Percentiles rank a stretch among this genome's conserved stretches.
Conservation (phyloP, 2,329 filamentous ascomycete species). For the Alternaria alternata region DNA sequence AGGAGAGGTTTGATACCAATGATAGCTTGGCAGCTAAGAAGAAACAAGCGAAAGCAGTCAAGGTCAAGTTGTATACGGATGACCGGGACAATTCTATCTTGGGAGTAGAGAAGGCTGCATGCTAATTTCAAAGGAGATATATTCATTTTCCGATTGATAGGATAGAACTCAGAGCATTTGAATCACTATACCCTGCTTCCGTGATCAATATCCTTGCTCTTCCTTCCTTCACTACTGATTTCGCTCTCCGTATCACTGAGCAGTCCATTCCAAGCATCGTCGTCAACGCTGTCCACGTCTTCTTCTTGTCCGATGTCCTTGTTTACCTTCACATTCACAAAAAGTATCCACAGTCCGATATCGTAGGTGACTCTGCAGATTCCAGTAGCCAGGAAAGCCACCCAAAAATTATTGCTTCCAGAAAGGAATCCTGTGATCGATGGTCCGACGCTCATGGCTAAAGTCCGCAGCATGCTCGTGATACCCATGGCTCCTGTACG, state of each 20-base stretch:
- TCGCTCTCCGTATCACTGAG: slow-evolving; percentile 42
- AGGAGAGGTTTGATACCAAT: slow-evolving; percentile 16
- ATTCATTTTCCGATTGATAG: neutral
- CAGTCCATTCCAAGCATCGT: slow-evolving; percentile 41
- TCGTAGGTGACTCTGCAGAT: slow-evolving; percentile 49
- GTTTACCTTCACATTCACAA: slow-evolving; percentile 47
- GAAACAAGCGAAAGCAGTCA: slow-evolving; percentile 17
- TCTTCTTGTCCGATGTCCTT: slow-evolving; percentile 26
- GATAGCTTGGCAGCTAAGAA: slow-evolving; percentile 14
- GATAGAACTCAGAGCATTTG: too few relatives aligned
- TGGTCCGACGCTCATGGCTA: slow-evolving; percentile 62
- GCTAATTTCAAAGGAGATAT: neutral
- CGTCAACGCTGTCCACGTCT: slow-evolving; percentile 33
- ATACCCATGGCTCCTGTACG: slow-evolving; percentile 76
- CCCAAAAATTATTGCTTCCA: slow-evolving; percentile 46
- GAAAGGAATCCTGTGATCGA: slow-evolving; percentile 49
- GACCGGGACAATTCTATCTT: slow-evolving; percentile 15
- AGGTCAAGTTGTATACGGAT: slow-evolving; percentile 15
- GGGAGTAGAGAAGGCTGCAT: slow-evolving; percentile 7
- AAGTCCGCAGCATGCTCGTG: slow-evolving; percentile 66
- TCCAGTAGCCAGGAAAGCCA: slow-evolving; percentile 50
- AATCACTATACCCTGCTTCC: slow-evolving; percentile 17
- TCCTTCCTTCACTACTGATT: slow-evolving; percentile 26
- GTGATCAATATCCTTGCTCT: slow-evolving; percentile 36
- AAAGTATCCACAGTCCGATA: slow-evolving; percentile 49